Evolutionary conservation across 345 rosid genomes (phyloP), one percentile per base, ranked within the genome.

Genomic region (Bruguiera gymnorhiza): DNA sequence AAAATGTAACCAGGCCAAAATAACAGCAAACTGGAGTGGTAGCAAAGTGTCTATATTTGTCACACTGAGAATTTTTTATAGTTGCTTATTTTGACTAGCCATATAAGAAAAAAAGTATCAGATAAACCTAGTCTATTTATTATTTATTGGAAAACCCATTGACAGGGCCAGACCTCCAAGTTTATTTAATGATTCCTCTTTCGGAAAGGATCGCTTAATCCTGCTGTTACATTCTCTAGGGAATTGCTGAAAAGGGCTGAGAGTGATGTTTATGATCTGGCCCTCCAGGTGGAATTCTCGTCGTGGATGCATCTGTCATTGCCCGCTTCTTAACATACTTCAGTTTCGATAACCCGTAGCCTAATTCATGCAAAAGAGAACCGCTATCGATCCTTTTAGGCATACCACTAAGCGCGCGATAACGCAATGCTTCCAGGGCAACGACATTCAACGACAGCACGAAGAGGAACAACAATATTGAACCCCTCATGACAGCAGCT

Each of bases 251-350:
- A 2, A 29, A 46, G 51, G 81, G 55, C 32, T 16, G 20, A 11
- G 21, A 54, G 69, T 79, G 76, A 65, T 78, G 86, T 29, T 74
- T 66, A 68, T 72, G 73, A 63, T 76, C 73, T 18, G 87, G 86
- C 9, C 89, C 85, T 76, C 73, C 82, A 0, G 86, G 83, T 23
- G 76, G 30, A 30, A 69, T 1, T 61, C 86, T 80, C 2, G 68
- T n/a, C 15, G 67, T 20, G 6, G 32, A 6, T 2, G 52, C 7
- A 6, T 59, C 71, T 2, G 20, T 24, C 60, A 62, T 23, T 48
- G 34, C 46, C 70, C 68, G 56, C 60, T 66, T 71, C 8, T 1
- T 27, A 1, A 48, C 53, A 21, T 60, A 66, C 63, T 67, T 75
- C 65, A 69, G 58, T 62, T 66, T 64, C 0, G 66, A 11, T 71